Percentiles rank a stretch among this genome's conserved stretches.
phyloP scores from a whole-genome alignment of 179 eudicot genomes.

The Corrigiola litoralis region DNA sequence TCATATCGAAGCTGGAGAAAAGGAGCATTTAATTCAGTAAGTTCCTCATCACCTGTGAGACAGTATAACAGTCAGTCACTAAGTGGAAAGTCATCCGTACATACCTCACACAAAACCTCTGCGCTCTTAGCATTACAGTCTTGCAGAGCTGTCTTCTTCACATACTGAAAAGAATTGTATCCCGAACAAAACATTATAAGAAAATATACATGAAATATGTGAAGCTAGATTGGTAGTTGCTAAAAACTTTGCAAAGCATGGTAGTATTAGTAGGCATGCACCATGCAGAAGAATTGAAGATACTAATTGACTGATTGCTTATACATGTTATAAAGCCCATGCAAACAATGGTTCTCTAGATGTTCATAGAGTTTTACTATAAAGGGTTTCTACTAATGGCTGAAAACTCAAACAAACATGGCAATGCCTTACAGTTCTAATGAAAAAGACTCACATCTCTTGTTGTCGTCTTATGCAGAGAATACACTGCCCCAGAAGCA shows the following conservation, averaged over 20 bases:
- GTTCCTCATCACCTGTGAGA: neutral
- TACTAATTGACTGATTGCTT: too few relatives aligned
- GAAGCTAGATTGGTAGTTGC: neutral
- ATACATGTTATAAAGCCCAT: too few relatives aligned
- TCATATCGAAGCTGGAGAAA: conserved; percentile 67
- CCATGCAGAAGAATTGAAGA: neutral
- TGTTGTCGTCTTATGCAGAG: conserved; percentile 91
- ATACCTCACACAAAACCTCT: conserved; percentile 89
- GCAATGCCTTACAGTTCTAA: neutral
- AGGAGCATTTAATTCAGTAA: neutral
- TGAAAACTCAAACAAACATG: neutral
- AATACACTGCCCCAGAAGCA: conserved; percentile 89
- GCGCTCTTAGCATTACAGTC: conserved; percentile 71
- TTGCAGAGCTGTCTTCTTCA: conserved; percentile 65
- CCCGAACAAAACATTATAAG: neutral
- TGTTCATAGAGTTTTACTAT: neutral
- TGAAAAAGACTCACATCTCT: conserved; percentile 60
- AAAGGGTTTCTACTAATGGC: neutral
- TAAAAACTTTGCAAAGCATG: too few relatives aligned
- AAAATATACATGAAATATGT: neutral
- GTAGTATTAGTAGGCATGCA: neutral
- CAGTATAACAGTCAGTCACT: neutral
- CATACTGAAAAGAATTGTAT: conserved; percentile 40
- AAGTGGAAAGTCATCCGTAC: neutral
- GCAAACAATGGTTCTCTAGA: neutral